These are phyloP conservation scores for Geotrichum macrosporum DNA, from an alignment of 1,139 yeast genomes.

Conservation along the genomic window DNA sequence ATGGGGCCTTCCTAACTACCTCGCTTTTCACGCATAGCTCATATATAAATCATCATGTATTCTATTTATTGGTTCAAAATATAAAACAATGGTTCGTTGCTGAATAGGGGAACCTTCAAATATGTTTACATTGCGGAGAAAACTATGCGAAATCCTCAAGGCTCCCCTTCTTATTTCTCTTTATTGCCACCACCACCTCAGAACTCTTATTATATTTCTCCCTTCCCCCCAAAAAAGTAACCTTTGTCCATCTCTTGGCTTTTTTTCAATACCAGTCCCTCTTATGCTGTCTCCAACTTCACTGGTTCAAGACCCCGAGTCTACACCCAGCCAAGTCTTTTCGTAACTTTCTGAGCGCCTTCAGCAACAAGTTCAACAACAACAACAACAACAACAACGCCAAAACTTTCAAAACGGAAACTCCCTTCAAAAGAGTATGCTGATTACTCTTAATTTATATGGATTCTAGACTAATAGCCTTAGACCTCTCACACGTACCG, in stretches of 20 bases:
- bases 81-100: too few relatives aligned
- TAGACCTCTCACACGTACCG: conserved; percentile 81
- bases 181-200: too few relatives aligned
- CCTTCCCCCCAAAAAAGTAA: conserved; percentile 43
- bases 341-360: conserved; percentile 14
- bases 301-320: conserved; percentile 12
- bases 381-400: conserved; percentile 15
- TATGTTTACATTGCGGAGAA: too few relatives aligned
- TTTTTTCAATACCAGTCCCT: neutral
- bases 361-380: conserved; percentile 11
- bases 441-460: neutral
- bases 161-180: too few relatives aligned
- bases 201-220: too few relatives aligned
- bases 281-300: conserved; percentile 18
- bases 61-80: too few relatives aligned
- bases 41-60: too few relatives aligned
- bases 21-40: conserved; percentile 66
- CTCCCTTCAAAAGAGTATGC: conserved; percentile 7
- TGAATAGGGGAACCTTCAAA: too few relatives aligned
- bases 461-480: neutral
- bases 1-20: conserved; percentile 87
- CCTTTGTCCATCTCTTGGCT: conserved; percentile 31
- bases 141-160: too few relatives aligned
- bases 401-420: conserved; percentile 5
- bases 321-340: conserved; percentile 13